Conservation (phyloP, 1,284 basidiomycete genomes). For the Rhodofomes roseus region DNA sequence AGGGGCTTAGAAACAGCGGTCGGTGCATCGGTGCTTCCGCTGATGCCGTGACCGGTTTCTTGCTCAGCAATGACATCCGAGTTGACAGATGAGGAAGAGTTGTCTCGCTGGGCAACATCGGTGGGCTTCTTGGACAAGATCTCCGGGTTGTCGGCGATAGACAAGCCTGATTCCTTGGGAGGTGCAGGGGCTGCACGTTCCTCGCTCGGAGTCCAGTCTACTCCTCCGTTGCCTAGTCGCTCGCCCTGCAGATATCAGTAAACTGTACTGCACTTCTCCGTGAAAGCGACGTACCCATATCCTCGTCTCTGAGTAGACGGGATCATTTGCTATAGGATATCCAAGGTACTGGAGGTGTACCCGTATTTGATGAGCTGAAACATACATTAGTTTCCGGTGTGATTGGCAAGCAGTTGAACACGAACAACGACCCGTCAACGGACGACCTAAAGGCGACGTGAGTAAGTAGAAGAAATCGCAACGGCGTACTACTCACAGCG, state of each 20-base stretch:
- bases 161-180: conserved; percentile 48
- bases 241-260: conserved; percentile 48
- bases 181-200: conserved; percentile 62
- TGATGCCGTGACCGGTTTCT: background rate
- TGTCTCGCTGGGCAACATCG: background rate
- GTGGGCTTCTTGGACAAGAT: conserved; percentile 13
- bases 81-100: background rate
- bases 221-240: conserved; percentile 76
- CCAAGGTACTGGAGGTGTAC: conserved; percentile 97
- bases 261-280: background rate
- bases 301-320: conserved; percentile 73
- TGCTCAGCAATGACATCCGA: background rate
- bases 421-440: conserved; percentile 82
- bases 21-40: background rate
- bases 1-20: conserved; percentile 41
- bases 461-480: background rate
- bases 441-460: conserved; percentile 53
- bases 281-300: conserved; percentile 73
- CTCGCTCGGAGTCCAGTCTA: conserved; percentile 65
- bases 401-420: background rate
- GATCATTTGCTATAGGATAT: conserved; percentile 90
- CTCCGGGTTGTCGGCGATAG: conserved; percentile 32
- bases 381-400: background rate
- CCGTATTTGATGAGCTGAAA: conserved; percentile 86
- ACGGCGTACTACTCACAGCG: conserved; percentile 55